These are phyloP conservation scores for Epithemia pelagica DNA, from an alignment of 108 stramenopile species.

Conservation along the genomic window DNA sequence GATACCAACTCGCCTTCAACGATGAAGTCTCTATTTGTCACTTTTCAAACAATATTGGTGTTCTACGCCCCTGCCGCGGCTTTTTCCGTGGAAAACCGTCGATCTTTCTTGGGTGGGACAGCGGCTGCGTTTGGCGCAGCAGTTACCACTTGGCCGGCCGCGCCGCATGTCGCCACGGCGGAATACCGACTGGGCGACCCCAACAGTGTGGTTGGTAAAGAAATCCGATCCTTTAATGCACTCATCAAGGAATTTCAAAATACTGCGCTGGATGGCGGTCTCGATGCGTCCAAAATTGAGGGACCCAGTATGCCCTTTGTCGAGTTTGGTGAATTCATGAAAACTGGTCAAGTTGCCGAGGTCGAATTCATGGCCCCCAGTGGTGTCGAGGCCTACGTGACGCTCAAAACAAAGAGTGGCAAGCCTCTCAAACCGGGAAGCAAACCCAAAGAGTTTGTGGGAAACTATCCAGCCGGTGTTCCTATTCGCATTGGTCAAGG, in stretches of 20 bases:
- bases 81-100: neutral
- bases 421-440: neutral
- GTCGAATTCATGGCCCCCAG: slow-evolving; percentile 45
- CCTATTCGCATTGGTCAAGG: slow-evolving; percentile 45
- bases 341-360: slow-evolving; percentile 32
- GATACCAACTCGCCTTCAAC: no score
- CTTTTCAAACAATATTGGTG: no score
- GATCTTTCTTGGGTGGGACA: neutral
- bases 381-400: slow-evolving; percentile 38
- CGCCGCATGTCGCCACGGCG: neutral
- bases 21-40: no score
- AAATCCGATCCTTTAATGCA: slow-evolving; percentile 32
- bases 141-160: neutral
- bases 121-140: neutral
- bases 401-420: slow-evolving; percentile 22
- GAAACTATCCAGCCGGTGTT: neutral
- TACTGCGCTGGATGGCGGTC: slow-evolving; percentile 13
- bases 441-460: neutral
- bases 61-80: no score
- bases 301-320: slow-evolving; percentile 36
- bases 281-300: slow-evolving; percentile 25
- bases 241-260: slow-evolving; percentile 15
- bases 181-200: neutral
- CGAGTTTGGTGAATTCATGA: slow-evolving; percentile 33
- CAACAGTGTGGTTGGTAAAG: slow-evolving; percentile 18